Evolutionary conservation across 2,329 filamentous ascomycete genomes (phyloP).

Genomic region (Diatrype stigma): DNA sequence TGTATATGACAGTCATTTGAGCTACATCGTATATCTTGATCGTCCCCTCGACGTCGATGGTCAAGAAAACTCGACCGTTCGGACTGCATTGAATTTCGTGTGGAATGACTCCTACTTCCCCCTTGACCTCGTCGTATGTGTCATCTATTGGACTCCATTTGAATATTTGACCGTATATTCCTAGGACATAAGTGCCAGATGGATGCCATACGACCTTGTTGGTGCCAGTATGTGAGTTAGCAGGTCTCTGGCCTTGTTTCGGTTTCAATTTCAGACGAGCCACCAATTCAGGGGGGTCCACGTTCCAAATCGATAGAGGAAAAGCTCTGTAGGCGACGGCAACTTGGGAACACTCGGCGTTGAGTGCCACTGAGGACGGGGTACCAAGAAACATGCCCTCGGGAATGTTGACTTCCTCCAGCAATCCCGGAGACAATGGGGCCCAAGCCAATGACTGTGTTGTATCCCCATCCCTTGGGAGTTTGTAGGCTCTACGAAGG

Average conservation of each 20-base stretch:
- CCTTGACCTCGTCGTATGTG: slow-evolving; percentile 13
- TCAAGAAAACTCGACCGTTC: slow-evolving; percentile 14
- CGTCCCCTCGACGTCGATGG: slow-evolving; percentile 8
- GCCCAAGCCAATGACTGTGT: not conserved
- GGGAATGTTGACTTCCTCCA: slow-evolving; percentile 10
- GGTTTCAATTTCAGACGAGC: not conserved
- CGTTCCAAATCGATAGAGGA: slow-evolving; percentile 13
- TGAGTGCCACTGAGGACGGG: slow-evolving; percentile 12
- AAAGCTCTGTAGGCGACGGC: slow-evolving; percentile 12
- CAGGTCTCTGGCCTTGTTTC: slow-evolving; percentile 2
- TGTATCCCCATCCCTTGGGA: not conserved
- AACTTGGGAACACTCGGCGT: slow-evolving; percentile 14
- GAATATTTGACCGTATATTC: slow-evolving; percentile 21
- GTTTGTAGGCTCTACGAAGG: slow-evolving; percentile 4
- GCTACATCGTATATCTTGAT: slow-evolving; percentile 17
- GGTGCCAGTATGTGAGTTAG: slow-evolving; percentile 5
- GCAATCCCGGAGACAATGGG: slow-evolving; percentile 1
- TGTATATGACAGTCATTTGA: slow-evolving; percentile 15
- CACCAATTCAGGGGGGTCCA: slow-evolving; percentile 13
- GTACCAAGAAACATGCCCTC: slow-evolving; percentile 9
- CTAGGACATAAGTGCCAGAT: slow-evolving; percentile 13
- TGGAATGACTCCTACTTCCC: slow-evolving; percentile 4
- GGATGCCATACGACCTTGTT: slow-evolving; percentile 19
- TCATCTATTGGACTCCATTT: slow-evolving; percentile 20
- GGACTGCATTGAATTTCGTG: slow-evolving; percentile 10